A percentile compares a stretch with the other conserved stretches of the same genome.
Evolutionary conservation across 345 rosid species (phyloP).

Genomic region (Crucihimalaya himalaica): DNA sequence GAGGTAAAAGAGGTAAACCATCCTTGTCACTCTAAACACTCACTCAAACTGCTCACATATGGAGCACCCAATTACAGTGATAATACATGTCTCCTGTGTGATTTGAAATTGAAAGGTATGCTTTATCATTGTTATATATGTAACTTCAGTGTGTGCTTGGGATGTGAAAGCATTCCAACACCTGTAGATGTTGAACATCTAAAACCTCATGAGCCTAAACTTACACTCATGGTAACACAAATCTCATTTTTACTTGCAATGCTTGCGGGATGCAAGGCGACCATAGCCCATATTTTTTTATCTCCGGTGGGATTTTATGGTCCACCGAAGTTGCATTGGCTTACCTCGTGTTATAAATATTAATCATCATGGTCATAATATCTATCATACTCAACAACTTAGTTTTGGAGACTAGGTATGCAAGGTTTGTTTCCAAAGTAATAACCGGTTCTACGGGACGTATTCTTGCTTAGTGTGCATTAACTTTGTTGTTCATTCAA

Average conservation of each 20-base stretch:
- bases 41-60: not conserved
- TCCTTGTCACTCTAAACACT: not conserved
- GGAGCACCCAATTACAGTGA: not conserved
- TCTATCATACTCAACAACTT: not conserved
- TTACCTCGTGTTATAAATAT: not conserved
- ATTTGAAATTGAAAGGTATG: not conserved
- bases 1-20: not conserved
- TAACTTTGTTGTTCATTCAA: not conserved
- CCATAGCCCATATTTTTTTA: not conserved
- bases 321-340: conserved; percentile 5
- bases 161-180: not conserved
- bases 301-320: not conserved
- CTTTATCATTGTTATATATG: not conserved
- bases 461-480: not conserved
- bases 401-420: not conserved
- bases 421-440: not conserved
- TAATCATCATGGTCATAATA: not conserved
- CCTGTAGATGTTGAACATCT: not conserved
- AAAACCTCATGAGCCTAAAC: not conserved
- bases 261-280: not conserved
- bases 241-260: conserved; percentile 1
- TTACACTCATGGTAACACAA: not conserved
- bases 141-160: not conserved
- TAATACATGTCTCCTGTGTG: conserved; percentile 1
- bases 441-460: not conserved